Base-by-base conservation (phyloP, 1,284 basidiomycete species). In the Ceratobasidium sp. region DNA sequence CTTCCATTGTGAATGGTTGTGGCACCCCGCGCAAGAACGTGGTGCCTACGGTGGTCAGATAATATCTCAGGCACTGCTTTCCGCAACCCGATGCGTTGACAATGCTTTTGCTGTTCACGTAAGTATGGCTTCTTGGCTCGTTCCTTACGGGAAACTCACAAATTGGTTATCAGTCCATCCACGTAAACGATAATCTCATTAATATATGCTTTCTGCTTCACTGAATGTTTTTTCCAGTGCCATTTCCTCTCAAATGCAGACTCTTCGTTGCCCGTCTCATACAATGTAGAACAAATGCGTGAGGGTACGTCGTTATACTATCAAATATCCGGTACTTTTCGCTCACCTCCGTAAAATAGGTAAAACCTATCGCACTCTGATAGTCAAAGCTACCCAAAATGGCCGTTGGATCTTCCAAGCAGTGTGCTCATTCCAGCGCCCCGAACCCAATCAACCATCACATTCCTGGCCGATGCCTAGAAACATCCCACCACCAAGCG, bases 31-130 rank as follows among this genome's bases (percentile, higher is more conserved):
- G 11, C 84, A 86, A 22, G 87, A 88, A 24, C 86, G 94, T 75
- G 94, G 94, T 29, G 94, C 94, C 3, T 96, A 94, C 78, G 95
- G 95, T 69, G 95, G 95, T 77, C 92, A 93, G 81, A 74, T 77
- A 75, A 95, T 97, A 77, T 94, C 91, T 11, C 94, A 96, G 80
- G 92, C 93, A 3, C 83, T 95, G 37, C 88, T 92, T 16, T 89
- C 93, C 16, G 93, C 94, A 6, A 91, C 91, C 24, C 88, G 89
- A 77, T 91, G 90, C 59, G 89, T 96, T 69, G 82, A 88, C n/a
- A 84, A 83, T 19, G 86, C 87, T 19, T 96, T 29, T 81, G 83
- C 78, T 78, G 80, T 74, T 78, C 92, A 95, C 83, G 91, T 93
- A 79, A 83, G 90, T 82, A 22, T 22, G 51, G 62, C 53, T 19